Percentiles rank a stretch among this genome's conserved stretches.
Evolutionary conservation across 148 eudicot genomes (phyloP).

Genomic region (Limonium bicolor): DNA sequence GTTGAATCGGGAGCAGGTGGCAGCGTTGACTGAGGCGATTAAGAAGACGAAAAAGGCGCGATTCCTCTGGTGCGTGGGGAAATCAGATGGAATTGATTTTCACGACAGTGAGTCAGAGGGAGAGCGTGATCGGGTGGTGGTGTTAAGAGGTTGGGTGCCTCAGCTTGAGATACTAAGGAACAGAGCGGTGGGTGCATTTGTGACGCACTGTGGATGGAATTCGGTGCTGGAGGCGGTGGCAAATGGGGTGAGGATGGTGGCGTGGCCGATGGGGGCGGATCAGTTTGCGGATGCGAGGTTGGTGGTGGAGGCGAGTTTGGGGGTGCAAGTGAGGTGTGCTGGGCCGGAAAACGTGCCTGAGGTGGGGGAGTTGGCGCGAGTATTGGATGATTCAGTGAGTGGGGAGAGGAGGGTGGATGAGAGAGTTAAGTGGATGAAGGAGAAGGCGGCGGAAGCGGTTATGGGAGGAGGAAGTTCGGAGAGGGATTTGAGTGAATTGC

Average conservation of each 20-base stretch:
- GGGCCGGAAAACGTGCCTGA: slow-evolving; percentile 13
- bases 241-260: slow-evolving; percentile 22
- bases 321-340: slow-evolving; percentile 11
- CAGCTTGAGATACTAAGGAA: slow-evolving; percentile 29
- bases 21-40: slow-evolving; percentile 13
- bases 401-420: neutral
- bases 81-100: slow-evolving; percentile 8
- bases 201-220: slow-evolving; percentile 59
- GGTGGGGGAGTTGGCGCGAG: slow-evolving; percentile 11
- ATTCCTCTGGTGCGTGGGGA: slow-evolving; percentile 19
- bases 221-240: slow-evolving; percentile 31
- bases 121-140: slow-evolving; percentile 16
- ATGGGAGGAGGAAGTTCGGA: slow-evolving; percentile 14
- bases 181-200: slow-evolving; percentile 21
- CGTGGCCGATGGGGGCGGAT: slow-evolving; percentile 37
- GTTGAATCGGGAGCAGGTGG: slow-evolving; percentile 9
- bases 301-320: slow-evolving; percentile 19
- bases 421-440: slow-evolving; percentile 9
- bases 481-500: slow-evolving; percentile 3
- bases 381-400: slow-evolving; percentile 6
- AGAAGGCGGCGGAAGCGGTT: slow-evolving; percentile 7
- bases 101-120: slow-evolving; percentile 1
- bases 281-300: slow-evolving; percentile 25
- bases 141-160: slow-evolving; percentile 43
- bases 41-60: slow-evolving; percentile 12